Base-by-base conservation (phyloP, 257 asterid genomes). In the Ballota nigra region DNA sequence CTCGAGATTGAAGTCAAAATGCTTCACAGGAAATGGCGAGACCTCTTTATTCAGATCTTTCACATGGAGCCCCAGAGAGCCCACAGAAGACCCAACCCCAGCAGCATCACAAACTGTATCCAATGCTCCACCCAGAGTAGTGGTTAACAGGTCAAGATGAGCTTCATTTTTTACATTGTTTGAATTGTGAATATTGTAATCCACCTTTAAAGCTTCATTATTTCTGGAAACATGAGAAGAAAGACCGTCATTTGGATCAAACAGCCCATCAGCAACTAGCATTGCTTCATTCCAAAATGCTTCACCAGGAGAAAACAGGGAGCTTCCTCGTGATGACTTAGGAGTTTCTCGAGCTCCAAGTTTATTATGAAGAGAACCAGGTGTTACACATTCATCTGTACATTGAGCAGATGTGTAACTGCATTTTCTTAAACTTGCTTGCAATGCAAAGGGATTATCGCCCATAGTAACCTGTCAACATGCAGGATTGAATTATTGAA, bases 211-310 rank as follows among this genome's bases (percentile, higher is more conserved):
- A 69, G 81, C 55, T 77, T 80, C 79, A 53, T 74, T 43, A 55
- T 71, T 58, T 51, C 75, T 77, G 23, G 79, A 76, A 76, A 66
- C 81, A 78, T 82, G 85, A 52, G 80, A 75, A 68, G 85, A 78
- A 75, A 71, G 66, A 10, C 73, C 77, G 68, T 68, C 86, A 71
- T 64, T 67, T 59, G 89, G 84, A 76, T 78, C 85, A 79, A 78
- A 68, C 77, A 94, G 72, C 74, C 91, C 95, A 83, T 94, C 99
- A 71, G 95, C 99, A 78, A 91, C 88, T 75, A 80, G 77, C 77
- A 94, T 91, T 68, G 97, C 99, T 83, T 94, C 97, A 73, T 89
- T 86, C 99, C 99, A 94, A 78, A 94, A 94, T 65, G 89, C 79
- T 80, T 94, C 99, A 76, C 99, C 99, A 20, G 99, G 99, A 52